These are phyloP conservation scores for Westerdykella aurantiaca DNA, from an alignment of 2,329 filamentous ascomycete genomes.

Conservation along the genomic window DNA sequence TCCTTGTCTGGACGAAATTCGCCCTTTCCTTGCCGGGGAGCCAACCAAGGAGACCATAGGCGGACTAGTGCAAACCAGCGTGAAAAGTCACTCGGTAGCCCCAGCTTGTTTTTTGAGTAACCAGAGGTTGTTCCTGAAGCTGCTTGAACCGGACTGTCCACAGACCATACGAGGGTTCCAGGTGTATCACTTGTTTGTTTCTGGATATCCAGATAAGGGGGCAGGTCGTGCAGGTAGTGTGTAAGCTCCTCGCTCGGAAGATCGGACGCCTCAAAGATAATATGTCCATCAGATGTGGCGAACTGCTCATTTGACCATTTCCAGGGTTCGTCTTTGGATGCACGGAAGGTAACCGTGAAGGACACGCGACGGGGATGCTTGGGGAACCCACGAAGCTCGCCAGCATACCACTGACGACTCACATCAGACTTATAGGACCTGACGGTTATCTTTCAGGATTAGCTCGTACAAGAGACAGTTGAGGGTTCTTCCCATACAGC, in stretches of 20 bases:
- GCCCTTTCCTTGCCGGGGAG: slow-evolving; percentile 72
- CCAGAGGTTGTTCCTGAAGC: slow-evolving; percentile 56
- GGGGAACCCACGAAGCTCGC: slow-evolving; percentile 41
- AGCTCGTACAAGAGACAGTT: slow-evolving; percentile 2
- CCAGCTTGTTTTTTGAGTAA: slow-evolving; percentile 53
- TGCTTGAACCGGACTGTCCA: slow-evolving; percentile 52
- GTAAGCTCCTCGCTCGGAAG: slow-evolving; percentile 41
- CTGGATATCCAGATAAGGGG: slow-evolving; percentile 50
- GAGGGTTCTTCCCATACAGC: slow-evolving; percentile 14
- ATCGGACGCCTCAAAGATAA: slow-evolving; percentile 48
- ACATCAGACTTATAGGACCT: slow-evolving; percentile 10
- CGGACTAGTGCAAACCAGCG: slow-evolving; percentile 81
- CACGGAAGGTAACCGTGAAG: slow-evolving; percentile 69
- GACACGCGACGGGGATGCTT: slow-evolving; percentile 46
- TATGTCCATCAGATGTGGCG: slow-evolving; percentile 56
- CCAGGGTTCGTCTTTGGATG: slow-evolving; percentile 52
- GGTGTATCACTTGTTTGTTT: slow-evolving; percentile 60
- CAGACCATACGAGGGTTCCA: slow-evolving; percentile 63
- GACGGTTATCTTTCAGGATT: slow-evolving; percentile 19
- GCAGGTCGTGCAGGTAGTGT: slow-evolving; percentile 54
- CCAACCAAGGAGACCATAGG: slow-evolving; percentile 77
- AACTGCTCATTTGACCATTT: slow-evolving; percentile 64
- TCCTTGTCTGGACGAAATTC: slow-evolving; percentile 68
- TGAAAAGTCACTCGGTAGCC: slow-evolving; percentile 57
- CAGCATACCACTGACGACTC: slow-evolving; percentile 50